Evolutionary conservation across 306 rosid species (phyloP).

Genomic region (Dryas octopetala): DNA sequence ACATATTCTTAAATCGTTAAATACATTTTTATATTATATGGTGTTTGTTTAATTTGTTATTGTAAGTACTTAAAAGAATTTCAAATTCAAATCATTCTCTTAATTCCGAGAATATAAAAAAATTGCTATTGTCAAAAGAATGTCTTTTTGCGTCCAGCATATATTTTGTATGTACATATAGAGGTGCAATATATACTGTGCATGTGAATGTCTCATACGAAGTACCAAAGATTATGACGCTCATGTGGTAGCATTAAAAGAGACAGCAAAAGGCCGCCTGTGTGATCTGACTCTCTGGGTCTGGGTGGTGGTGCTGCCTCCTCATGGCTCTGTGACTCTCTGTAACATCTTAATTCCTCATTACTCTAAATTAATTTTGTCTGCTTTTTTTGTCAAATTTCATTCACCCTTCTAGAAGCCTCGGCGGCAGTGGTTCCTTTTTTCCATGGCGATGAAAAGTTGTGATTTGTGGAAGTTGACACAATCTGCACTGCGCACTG

Average conservation of each 20-base stretch:
- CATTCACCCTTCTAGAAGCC: not conserved
- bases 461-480: no score
- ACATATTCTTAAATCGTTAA: no score
- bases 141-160: not conserved
- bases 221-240: constrained; percentile 28
- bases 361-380: not conserved
- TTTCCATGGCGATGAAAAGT: not conserved
- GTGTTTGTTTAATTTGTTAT: no score
- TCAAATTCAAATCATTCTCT: no score
- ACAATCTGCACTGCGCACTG: no score
- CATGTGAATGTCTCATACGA: constrained; percentile 26
- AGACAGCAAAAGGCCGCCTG: constrained; percentile 2
- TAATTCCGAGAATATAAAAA: no score
- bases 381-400: not conserved
- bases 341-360: not conserved
- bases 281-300: not conserved
- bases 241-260: constrained; percentile 39
- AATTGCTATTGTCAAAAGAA: not conserved
- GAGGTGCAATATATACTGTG: constrained; percentile 7
- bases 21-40: no score
- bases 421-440: not conserved
- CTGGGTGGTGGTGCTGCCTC: not conserved
- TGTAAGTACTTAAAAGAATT: no score
- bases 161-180: not conserved
- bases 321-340: not conserved